A percentile compares a stretch with the other conserved stretches of the same genome.
phyloP scores from a whole-genome alignment of 1,284 basidiomycete genomes.

The Ganoderma sp. region DNA sequence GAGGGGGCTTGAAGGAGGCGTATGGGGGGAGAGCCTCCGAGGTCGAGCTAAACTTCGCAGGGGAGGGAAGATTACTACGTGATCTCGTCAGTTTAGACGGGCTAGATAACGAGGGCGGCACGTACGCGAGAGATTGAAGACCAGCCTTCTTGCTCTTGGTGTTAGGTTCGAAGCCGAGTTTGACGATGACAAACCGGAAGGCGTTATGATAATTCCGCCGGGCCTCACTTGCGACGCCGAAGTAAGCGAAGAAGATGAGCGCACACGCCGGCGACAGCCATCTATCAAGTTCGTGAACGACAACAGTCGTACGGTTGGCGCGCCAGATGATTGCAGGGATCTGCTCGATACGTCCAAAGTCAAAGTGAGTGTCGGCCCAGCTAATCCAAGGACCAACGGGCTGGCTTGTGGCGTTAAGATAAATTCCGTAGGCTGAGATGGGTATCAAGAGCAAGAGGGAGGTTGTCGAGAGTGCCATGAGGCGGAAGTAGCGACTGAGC shows the following conservation, averaged over 20 bases:
- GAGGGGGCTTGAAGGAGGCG: constrained; percentile 9
- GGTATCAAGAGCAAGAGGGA: constrained; percentile 46
- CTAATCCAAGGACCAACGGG: constrained; percentile 52
- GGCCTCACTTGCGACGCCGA: constrained; percentile 36
- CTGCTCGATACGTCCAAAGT: constrained; percentile 49
- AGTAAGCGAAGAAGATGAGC: constrained; percentile 38
- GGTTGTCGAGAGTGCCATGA: constrained; percentile 52
- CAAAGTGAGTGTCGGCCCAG: constrained; percentile 61
- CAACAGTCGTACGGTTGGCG: background rate
- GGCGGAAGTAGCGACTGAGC: constrained; percentile 52
- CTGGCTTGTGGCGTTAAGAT: constrained; percentile 32
- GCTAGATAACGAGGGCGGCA: background rate
- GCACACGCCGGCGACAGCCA: constrained; percentile 54
- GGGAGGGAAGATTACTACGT: constrained; percentile 10
- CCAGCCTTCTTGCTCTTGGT: constrained; percentile 6
- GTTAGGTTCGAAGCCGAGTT: constrained; percentile 15
- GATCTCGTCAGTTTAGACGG: no score
- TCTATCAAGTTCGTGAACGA: constrained; percentile 33
- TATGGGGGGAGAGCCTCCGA: constrained; percentile 15
- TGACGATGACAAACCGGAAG: constrained; percentile 10
- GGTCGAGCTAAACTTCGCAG: constrained; percentile 3
- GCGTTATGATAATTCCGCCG: constrained; percentile 24
- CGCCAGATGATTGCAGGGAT: constrained; percentile 46
- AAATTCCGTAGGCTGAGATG: constrained; percentile 39
- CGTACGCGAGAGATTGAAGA: constrained; percentile 11